Conservation (phyloP, 805 yeast species). For the Kuraishia capsulata region DNA sequence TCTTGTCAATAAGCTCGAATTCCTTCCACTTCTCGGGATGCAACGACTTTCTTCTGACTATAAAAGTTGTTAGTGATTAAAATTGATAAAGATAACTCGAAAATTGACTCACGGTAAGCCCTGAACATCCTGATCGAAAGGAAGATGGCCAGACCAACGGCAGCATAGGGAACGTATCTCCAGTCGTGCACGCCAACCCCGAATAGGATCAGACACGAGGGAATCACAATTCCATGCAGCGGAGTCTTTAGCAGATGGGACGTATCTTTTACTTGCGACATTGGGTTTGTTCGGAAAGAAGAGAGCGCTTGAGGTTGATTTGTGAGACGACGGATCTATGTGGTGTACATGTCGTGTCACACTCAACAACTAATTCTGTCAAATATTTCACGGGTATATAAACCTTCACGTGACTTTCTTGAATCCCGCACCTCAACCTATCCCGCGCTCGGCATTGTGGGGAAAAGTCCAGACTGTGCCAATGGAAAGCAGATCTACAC, state of each 20-base stretch:
- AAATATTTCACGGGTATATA: too few species aligned
- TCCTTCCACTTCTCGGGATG: conserved; percentile 47
- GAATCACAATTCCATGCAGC: conserved; percentile 69
- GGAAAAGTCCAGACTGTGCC: too few species aligned
- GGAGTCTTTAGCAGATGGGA: conserved; percentile 54
- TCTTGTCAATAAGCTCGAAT: conserved; percentile 65
- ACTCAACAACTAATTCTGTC: too few species aligned
- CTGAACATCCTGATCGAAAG: conserved; percentile 22
- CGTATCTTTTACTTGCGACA: conserved; percentile 1
- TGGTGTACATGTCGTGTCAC: too few species aligned
- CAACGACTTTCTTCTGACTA: conserved; percentile 30
- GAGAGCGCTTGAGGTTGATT: too few species aligned
- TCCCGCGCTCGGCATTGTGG: too few species aligned
- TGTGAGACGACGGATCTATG: too few species aligned
- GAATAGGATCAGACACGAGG: conserved; percentile 46
- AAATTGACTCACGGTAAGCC: conserved; percentile 25
- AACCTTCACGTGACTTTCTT: too few species aligned
- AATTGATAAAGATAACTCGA: not conserved
- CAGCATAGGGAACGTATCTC: conserved; percentile 36
- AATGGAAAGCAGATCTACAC: too few species aligned
- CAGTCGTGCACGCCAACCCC: conserved; percentile 51
- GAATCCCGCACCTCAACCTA: too few species aligned
- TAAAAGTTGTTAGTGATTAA: not conserved
- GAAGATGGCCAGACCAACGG: conserved; percentile 29
- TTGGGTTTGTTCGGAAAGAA: not conserved